Conservation (phyloP, 805 yeast genomes). For the Zygosaccharomyces kombuchaensis region DNA sequence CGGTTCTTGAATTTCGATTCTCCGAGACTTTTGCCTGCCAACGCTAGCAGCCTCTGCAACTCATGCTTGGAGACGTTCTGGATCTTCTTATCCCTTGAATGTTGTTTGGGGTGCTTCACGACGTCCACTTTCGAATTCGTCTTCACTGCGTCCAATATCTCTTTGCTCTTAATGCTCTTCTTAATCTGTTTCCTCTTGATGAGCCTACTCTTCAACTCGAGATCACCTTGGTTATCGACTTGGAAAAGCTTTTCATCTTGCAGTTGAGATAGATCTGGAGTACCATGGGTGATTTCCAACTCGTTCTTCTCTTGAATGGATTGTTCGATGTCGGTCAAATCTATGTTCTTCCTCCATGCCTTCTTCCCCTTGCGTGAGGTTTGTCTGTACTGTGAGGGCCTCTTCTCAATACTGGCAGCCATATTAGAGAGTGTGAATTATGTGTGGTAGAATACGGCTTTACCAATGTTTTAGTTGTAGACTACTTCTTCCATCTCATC, state of each 20-base stretch:
- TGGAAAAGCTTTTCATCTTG: slow-evolving; percentile 35
- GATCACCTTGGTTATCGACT: slow-evolving; percentile 66
- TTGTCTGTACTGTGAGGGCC: slow-evolving; percentile 62
- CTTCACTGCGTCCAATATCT: slow-evolving; percentile 58
- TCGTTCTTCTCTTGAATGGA: slow-evolving; percentile 69
- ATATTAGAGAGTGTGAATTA: no score
- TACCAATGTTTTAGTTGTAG: no score
- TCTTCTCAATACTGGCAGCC: slow-evolving; percentile 24
- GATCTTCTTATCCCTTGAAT: slow-evolving; percentile 34
- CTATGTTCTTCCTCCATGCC: slow-evolving; percentile 96
- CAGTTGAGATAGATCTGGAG: slow-evolving; percentile 23
- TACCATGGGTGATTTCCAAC: slow-evolving; percentile 40
- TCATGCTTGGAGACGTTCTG: slow-evolving; percentile 66
- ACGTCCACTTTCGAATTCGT: slow-evolving; percentile 72
- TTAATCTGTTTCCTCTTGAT: slow-evolving; percentile 38
- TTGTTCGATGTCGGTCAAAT: slow-evolving; percentile 69
- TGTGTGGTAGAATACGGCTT: no score
- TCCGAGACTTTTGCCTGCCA: slow-evolving; percentile 70
- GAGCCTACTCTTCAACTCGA: slow-evolving; percentile 38
- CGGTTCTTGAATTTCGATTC: slow-evolving; percentile 48
- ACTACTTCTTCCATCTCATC: slow-evolving; percentile 17
- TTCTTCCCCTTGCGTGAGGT: slow-evolving; percentile 87
- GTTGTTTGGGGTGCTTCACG: slow-evolving; percentile 37
- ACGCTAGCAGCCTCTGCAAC: slow-evolving; percentile 58
- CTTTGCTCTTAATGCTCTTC: slow-evolving; percentile 52